Base-by-base conservation (phyloP, 2,329 filamentous ascomycete species). In the Trichoderma aggressivum region DNA sequence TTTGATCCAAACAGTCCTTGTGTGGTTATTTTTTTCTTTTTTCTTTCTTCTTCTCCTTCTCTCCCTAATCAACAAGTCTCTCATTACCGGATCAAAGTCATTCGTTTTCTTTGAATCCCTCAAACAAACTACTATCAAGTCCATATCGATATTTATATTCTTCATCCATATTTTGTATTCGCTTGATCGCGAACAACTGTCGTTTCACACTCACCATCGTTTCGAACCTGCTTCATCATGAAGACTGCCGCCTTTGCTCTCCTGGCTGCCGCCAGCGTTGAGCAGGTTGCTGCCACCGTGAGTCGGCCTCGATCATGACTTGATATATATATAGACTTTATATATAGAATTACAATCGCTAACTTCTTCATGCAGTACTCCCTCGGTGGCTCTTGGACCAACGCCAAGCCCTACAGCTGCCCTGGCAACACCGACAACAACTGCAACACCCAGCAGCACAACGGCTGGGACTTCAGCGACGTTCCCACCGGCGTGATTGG, bases 351-450 rank as follows among this genome's bases (percentile, higher is more conserved):
- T 32, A 5, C 1, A 26, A 30, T 63, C 26, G 28, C 36, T 63
- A 18, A 63, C 28, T n/a, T 14, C 36, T 30, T 47, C 36, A 8
- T 56, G 5, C n/a, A 70, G 71, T 72, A 47, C 55, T 62, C 60
- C 50, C 43, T 74, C 56, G 74, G 74, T 56, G 71, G 70, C n/a
- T 66, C 72, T 26, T 76, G 75, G 73, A 71, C 73, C 12, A 68
- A 77, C 28, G 83, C 84, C 64, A 76, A 79, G 69, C 79, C 85
- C 72, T 97, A 90, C 86, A 84, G 85, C 62, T 91, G 86, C 80
- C 93, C 94, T 14, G 82, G 84, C 72, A 94, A 92, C 86, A 89
- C 87, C 78, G 84, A 93, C 84, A 96, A 96, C 84, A 82, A 91
- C 77, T 98, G 95, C 82, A 89, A 87, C 71, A 80, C 86, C n/a